Evolutionary conservation across 805 yeast genomes (phyloP).

Genomic region (Brettanomyces sp.): DNA sequence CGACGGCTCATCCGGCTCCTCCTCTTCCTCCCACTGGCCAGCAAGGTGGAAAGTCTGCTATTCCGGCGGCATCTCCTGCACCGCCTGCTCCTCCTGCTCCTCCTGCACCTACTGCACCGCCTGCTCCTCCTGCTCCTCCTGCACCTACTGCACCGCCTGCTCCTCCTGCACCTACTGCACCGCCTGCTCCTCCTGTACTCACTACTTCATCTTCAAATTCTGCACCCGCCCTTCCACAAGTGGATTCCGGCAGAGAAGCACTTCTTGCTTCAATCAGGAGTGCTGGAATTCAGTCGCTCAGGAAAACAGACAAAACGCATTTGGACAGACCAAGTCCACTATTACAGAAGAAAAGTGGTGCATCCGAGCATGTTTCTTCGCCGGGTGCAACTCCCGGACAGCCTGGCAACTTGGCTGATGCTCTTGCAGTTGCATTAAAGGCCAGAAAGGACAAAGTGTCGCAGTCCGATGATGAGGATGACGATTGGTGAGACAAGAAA

Average conservation of each 20-base stretch:
- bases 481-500: conserved; percentile 47
- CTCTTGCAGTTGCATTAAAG: conserved; percentile 60
- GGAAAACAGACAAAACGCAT: conserved; percentile 74
- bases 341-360: conserved; percentile 59
- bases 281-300: conserved; percentile 62
- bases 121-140: conserved; percentile 23
- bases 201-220: conserved; percentile 20
- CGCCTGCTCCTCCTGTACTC: conserved; percentile 18
- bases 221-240: conserved; percentile 12
- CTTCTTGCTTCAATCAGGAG: conserved; percentile 78
- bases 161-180: conserved; percentile 18
- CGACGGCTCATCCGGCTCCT: conserved; percentile 20
- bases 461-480: conserved; percentile 76
- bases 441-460: conserved; percentile 77
- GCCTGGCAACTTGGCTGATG: conserved; percentile 34
- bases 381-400: conserved; percentile 32
- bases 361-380: conserved; percentile 28
- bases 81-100: conserved; percentile 26
- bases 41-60: not conserved
- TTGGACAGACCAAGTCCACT: conserved; percentile 71
- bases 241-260: conserved; percentile 56
- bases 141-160: conserved; percentile 22
- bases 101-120: conserved; percentile 15
- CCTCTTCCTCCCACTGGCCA: conserved; percentile 1
- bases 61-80: conserved; percentile 23